These are phyloP conservation scores for Apiotrichum montevideense DNA, from an alignment of 1,284 basidiomycete genomes.

Conservation along the genomic window DNA sequence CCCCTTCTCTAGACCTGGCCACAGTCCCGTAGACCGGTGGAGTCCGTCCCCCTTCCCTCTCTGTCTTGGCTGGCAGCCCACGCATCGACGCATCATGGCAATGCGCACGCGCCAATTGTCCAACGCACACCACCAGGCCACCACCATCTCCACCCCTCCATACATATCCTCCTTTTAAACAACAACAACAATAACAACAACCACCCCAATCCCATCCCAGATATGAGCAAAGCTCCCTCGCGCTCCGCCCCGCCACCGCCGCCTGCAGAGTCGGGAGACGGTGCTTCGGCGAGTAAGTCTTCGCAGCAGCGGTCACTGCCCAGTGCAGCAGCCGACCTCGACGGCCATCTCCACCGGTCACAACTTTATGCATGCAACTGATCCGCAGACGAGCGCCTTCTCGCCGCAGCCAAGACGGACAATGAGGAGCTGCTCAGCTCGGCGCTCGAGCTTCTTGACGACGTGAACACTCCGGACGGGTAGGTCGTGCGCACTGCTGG, in stretches of 20 bases:
- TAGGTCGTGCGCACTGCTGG: constrained; percentile 45
- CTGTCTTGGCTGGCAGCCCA: no score
- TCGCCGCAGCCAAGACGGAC: constrained; percentile 68
- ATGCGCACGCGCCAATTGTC: no score
- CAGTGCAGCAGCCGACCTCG: not conserved
- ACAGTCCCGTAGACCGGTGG: no score
- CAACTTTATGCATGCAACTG: no score
- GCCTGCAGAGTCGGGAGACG: constrained; percentile 28
- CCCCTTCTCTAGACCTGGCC: no score
- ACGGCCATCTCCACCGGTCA: no score
- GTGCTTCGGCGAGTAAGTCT: constrained; percentile 41
- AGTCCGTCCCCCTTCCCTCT: no score
- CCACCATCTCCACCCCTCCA: not conserved
- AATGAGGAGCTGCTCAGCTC: constrained; percentile 63
- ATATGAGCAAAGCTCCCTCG: constrained; percentile 25
- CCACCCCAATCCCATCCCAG: not conserved
- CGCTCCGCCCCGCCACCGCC: constrained; percentile 38
- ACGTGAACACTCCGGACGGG: constrained; percentile 75
- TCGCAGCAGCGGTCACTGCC: not conserved
- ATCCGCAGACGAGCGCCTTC: constrained; percentile 60
- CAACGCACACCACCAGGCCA: not conserved
- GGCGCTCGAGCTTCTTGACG: constrained; percentile 55
- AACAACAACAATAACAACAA: not conserved
- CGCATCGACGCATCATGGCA: no score
- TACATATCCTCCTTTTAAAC: not conserved